phyloP scores from a whole-genome alignment of 2,329 filamentous ascomycete species.

The Fusarium temperatum region DNA sequence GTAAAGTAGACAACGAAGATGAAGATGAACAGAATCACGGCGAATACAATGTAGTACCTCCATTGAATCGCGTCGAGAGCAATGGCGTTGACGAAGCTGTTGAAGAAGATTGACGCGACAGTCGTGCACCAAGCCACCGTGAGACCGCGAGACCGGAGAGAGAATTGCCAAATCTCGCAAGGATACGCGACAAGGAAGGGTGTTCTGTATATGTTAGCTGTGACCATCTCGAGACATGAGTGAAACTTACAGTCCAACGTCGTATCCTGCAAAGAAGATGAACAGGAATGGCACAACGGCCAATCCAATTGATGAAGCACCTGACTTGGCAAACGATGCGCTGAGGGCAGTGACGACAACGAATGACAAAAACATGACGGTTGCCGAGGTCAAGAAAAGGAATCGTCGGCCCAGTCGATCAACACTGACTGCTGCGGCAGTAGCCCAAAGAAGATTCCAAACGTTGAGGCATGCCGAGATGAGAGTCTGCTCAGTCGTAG shows the following conservation, averaged over 20 bases:
- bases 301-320: neutral
- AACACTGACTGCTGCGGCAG: neutral
- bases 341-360: neutral
- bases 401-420: neutral
- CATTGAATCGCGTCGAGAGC: neutral
- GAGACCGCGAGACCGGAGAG: neutral
- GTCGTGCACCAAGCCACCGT: neutral
- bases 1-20: neutral
- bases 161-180: constrained; percentile 5
- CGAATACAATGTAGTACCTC: constrained; percentile 4
- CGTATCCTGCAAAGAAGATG: constrained; percentile 5
- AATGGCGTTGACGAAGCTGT: constrained; percentile 8
- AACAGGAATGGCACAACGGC: neutral
- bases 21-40: neutral
- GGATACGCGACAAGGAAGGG: neutral
- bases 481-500: neutral
- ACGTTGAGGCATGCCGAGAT: neutral
- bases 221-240: rapidly evolving
- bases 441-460: constrained; percentile 3
- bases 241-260: neutral
- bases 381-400: neutral
- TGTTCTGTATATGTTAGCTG: neutral
- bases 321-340: neutral
- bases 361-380: neutral
- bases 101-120: neutral